These are phyloP conservation scores for Neoboletus magnificus DNA, from an alignment of 768 basidiomycete species.

Conservation along the genomic window DNA sequence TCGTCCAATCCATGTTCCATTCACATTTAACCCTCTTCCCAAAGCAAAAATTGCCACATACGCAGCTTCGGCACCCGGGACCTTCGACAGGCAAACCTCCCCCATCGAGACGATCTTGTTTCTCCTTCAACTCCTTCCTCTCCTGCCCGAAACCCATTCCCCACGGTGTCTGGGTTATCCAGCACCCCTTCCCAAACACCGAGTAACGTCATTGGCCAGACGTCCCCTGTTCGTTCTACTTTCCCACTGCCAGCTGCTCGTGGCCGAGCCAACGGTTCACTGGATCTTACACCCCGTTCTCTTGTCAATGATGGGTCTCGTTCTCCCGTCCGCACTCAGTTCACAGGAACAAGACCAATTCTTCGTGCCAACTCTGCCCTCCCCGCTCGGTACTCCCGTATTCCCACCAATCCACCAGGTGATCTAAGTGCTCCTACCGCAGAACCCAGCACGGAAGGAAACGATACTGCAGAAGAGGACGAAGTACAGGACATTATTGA, in stretches of 20 bases:
- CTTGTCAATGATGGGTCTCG: constrained; percentile 17
- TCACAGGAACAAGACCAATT: constrained; percentile 31
- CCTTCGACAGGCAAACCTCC: constrained; percentile 68
- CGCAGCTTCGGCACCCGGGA: constrained; percentile 77
- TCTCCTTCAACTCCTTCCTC: constrained; percentile 32
- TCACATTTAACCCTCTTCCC: neutral
- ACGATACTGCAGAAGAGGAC: constrained; percentile 26
- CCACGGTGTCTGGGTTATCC: constrained; percentile 8
- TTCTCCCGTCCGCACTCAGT: constrained; percentile 27
- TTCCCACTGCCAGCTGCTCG: constrained; percentile 34
- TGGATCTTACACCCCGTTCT: constrained; percentile 25
- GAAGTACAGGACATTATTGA: constrained; percentile 31
- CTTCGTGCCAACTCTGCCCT: constrained; percentile 41
- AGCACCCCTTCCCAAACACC: constrained; percentile 9
- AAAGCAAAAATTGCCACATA: constrained; percentile 78
- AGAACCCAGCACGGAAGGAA: constrained; percentile 20
- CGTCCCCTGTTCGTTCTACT: constrained; percentile 30
- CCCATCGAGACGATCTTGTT: constrained; percentile 41
- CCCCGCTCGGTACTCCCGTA: constrained; percentile 35
- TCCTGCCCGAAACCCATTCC: constrained; percentile 26
- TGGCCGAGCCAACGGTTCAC: constrained; percentile 19
- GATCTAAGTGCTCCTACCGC: constrained; percentile 6
- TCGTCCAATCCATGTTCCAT: neutral
- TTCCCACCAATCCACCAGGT: constrained; percentile 10
- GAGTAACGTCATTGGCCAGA: constrained; percentile 22